A percentile compares a stretch with the other conserved stretches of the same genome.
phyloP scores from a whole-genome alignment of 768 basidiomycete species.

The Suillus ampliporus region DNA sequence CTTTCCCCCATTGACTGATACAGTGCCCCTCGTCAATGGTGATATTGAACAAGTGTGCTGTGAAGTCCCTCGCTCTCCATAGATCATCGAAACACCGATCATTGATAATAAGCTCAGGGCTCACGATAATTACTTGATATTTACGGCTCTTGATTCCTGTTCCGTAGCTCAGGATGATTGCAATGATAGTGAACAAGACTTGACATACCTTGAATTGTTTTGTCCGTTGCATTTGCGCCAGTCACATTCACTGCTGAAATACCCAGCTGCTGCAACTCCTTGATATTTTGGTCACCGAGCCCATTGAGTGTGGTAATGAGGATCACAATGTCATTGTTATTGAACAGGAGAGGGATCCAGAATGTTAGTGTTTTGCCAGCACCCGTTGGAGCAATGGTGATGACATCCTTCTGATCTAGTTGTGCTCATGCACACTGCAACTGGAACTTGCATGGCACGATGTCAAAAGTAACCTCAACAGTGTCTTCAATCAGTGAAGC shows the following conservation, averaged over 20 bases:
- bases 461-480: not conserved
- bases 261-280: not conserved
- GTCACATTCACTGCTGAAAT: not conserved
- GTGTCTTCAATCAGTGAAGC: not conserved
- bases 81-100: not conserved
- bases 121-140: slow-evolving; percentile 38
- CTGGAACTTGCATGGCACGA: not conserved
- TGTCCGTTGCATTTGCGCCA: not conserved
- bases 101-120: slow-evolving; percentile 44
- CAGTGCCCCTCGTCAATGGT: slow-evolving; percentile 25
- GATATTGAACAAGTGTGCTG: slow-evolving; percentile 7
- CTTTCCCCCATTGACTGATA: slow-evolving; percentile 16
- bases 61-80: slow-evolving; percentile 4
- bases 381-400: slow-evolving; percentile 19
- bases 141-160: slow-evolving; percentile 7
- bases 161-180: not conserved
- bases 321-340: not conserved
- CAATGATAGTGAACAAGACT: not conserved
- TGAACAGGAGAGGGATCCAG: slow-evolving; percentile 14
- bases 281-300: not conserved
- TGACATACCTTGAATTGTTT: not conserved
- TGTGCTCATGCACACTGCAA: slow-evolving; percentile 2
- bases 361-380: slow-evolving; percentile 14
- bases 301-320: not conserved
- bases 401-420: slow-evolving; percentile 8